These are phyloP conservation scores for Huntiella omanensis DNA, from an alignment of 2,329 filamentous ascomycete genomes.

Conservation along the genomic window DNA sequence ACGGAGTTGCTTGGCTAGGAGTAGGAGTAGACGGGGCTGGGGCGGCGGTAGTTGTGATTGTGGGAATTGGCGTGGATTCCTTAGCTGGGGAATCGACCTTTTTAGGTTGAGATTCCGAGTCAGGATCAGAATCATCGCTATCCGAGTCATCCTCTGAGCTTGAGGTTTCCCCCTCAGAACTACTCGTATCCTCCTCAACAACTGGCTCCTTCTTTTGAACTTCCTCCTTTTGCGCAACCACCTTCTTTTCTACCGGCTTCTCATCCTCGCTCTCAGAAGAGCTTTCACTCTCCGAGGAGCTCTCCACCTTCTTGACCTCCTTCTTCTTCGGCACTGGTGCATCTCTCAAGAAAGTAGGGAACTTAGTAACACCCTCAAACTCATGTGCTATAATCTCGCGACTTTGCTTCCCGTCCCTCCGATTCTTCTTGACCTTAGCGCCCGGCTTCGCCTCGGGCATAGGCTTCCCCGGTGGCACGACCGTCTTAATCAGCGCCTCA, in stretches of 20 bases:
- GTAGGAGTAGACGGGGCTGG: conserved; percentile 11
- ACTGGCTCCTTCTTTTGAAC: background rate
- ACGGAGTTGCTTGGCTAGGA: conserved; percentile 28
- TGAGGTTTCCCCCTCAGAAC: conserved; percentile 14
- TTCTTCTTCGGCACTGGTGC: conserved; percentile 14
- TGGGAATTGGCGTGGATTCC: background rate
- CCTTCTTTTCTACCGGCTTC: conserved; percentile 12
- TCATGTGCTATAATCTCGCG: conserved; percentile 62
- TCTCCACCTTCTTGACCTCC: conserved; percentile 13
- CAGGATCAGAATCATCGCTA: conserved; percentile 1
- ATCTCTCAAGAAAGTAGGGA: conserved; percentile 61
- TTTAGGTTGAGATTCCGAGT: conserved; percentile 13
- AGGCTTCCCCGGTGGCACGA: conserved; percentile 34
- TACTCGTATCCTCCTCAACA: conserved; percentile 12
- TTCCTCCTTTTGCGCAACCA: conserved; percentile 13
- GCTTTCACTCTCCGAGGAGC: conserved; percentile 2
- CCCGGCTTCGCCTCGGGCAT: conserved; percentile 22
- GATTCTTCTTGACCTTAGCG: conserved; percentile 39
- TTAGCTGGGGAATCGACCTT: conserved; percentile 5
- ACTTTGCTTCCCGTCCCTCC: conserved; percentile 30
- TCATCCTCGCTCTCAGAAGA: conserved; percentile 4
- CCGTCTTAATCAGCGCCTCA: conserved; percentile 73
- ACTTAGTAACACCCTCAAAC: conserved; percentile 68
- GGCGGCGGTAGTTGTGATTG: conserved; percentile 1
- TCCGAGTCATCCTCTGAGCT: conserved; percentile 11